Evolutionary conservation across 345 rosid species (phyloP), one percentile per base, ranked within the genome.

Genomic region (Crucihimalaya himalaica): DNA sequence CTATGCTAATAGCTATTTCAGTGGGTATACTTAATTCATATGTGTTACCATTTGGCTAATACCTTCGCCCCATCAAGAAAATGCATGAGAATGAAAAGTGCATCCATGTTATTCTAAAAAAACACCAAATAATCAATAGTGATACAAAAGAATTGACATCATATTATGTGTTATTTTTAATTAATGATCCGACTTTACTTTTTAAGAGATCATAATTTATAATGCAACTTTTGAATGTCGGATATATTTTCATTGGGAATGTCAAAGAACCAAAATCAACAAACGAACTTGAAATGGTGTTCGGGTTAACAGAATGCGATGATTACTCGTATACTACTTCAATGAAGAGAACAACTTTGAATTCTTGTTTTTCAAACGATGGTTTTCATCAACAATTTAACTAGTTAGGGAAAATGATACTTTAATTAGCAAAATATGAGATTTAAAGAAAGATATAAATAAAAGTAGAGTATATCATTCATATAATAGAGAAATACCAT

Each of bases 311-410:
- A 94, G 96, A 65, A 84, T 83, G 4, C 96, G 93, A 78, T 94
- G 97, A 52, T 84, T 73, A 72, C 89, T 89, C 14, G 71, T 72
- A 71, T 79, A 91, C 75, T 87, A 93, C 83, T 78, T 88, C 86
- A 94, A 29, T 29, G 96, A 82, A 70, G 73, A 65, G 82, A 88
- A 94, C 79, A 94, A 81, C 80, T 88, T 91, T 34, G 98, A 92
- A 58, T 87, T 89, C 85, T 85, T 89, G 63, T 94, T 94, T 85
- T 94, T 91, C 28, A 94, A 80, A 12, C 98, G 92, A 81, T 94
- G 95, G 53, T 97, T 97, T 84, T 94, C 98, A 82, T 94, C 97
- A 55, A 94, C 96, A 74, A 94, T 94, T 97, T 94, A 79, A 68
- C 78, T 25, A 63, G 29, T 52, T 25, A 63, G 29, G 55, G 69